Base-by-base conservation (phyloP, 129 eudicot species). In the Centaurea solstitialis region DNA sequence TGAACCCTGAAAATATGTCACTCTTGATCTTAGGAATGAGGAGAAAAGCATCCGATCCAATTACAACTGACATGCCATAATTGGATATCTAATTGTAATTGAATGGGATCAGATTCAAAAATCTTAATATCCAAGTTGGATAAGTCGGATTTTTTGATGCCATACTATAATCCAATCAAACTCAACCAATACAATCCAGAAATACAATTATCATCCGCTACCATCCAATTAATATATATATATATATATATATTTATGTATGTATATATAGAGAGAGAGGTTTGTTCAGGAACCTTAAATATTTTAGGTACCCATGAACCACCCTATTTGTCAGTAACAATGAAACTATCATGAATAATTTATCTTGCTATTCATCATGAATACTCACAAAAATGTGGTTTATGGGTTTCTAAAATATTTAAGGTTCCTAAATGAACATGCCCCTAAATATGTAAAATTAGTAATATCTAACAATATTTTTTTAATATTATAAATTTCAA, bases 1-100 rank as follows among this genome's bases (percentile, higher is more conserved):
- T 80, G 76, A 87, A 87, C 80, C 87, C 93, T 89, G 77, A 72
- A 61, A 80, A 71, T 26, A 15, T 13, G 80, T 18, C 47, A 74
- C 79, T 43, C 22, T 64, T 0, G n/a, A 50, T 12, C 61, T 50
- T 57, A 17, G 18, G 65, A 8, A 3, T n/a, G 65, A 17, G 65
- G 3, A 57, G 65, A 57, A 57, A 57, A 57, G 18, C 9, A 57
- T 57, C 22, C 6, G 23, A 57, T 12, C 20, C 62, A 50, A 50
- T 15, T 15, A 50, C 21, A 50, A 17, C 8, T 1, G 62, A 50
- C 2, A 50, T 18, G n/a, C 65, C 3, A n/a, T 57, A 57, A 57
- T 57, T 17, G 22, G 22, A 57, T 53, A 17, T 53, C 21, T 15
- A 53, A 53, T 53, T 53, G 8, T 15, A 53, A 53, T 13, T 57